These are phyloP conservation scores for Apostasia shenzhenica DNA, from an alignment of 106 monocot species.

Conservation along the genomic window DNA sequence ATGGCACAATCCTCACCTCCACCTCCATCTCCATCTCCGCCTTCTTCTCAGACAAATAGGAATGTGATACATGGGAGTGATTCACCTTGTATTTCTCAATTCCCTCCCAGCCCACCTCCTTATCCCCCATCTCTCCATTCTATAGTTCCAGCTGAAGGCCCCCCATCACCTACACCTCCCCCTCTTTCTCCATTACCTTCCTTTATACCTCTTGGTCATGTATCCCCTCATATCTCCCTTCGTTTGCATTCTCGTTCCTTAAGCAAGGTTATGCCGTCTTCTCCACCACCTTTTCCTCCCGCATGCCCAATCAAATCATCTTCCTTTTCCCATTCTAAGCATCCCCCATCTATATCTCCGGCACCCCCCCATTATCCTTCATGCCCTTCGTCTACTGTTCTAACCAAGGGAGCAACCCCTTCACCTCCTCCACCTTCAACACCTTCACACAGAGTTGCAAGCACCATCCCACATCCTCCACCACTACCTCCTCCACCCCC, in stretches of 20 bases:
- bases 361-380: slow-evolving; percentile 3
- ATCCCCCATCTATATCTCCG: slow-evolving; percentile 9
- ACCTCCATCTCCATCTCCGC: neutral
- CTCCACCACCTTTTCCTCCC: slow-evolving; percentile 7
- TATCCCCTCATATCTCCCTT: neutral
- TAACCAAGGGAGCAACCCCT: neutral
- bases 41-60: neutral
- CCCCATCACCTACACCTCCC: neutral
- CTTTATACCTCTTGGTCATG: neutral
- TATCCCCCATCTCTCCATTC: neutral
- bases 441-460: neutral
- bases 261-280: neutral
- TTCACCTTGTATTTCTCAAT: too few relatives aligned
- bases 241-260: neutral
- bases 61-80: too few relatives aligned
- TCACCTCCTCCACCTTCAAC: slow-evolving; percentile 6
- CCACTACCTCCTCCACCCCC: slow-evolving; percentile 2
- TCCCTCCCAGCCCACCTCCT: neutral
- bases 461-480: slow-evolving; percentile 7
- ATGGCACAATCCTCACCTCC: neutral
- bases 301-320: slow-evolving; percentile 4
- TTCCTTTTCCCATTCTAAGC: neutral
- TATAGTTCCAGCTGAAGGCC: neutral
- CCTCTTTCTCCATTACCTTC: neutral
- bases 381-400: slow-evolving; percentile 5